These are phyloP conservation scores for Paramecium sexaurelia DNA, from an alignment of 73 alveolate genomes.

Conservation along the genomic window DNA sequence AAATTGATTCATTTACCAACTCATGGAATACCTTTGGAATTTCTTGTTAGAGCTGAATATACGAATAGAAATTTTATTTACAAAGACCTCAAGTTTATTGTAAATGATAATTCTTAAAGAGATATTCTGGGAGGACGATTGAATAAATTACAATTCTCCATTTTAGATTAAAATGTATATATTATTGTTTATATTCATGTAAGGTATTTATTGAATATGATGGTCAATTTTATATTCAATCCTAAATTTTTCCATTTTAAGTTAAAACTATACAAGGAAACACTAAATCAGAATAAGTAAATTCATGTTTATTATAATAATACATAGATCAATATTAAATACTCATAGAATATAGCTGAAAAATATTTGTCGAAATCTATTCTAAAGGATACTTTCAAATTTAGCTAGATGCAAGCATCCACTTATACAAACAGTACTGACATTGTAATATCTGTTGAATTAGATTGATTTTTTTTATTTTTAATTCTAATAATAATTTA, in stretches of 20 bases:
- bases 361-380: neutral
- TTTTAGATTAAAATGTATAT: conserved; percentile 22
- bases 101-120: neutral
- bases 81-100: conserved; percentile 1
- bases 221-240: neutral
- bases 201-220: conserved; percentile 21
- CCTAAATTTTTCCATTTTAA: neutral
- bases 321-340: conserved; percentile 17
- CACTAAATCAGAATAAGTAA: conserved; percentile 9
- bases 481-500: neutral
- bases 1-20: conserved; percentile 12
- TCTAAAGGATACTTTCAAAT: neutral
- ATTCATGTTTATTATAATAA: neutral
- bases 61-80: neutral
- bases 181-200: neutral
- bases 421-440: conserved; percentile 7
- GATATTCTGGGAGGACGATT: conserved; percentile 47
- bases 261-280: neutral
- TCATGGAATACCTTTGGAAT: conserved; percentile 1
- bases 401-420: neutral
- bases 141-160: conserved; percentile 14
- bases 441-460: conserved; percentile 44
- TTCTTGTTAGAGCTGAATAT: conserved; percentile 25
- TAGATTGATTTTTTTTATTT: conserved; percentile 32
- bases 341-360: conserved; percentile 19